A percentile compares a stretch with the other conserved stretches of the same genome.
phyloP scores from a whole-genome alignment of 2,329 filamentous ascomycete genomes.

The Epicoccum sorghinum region DNA sequence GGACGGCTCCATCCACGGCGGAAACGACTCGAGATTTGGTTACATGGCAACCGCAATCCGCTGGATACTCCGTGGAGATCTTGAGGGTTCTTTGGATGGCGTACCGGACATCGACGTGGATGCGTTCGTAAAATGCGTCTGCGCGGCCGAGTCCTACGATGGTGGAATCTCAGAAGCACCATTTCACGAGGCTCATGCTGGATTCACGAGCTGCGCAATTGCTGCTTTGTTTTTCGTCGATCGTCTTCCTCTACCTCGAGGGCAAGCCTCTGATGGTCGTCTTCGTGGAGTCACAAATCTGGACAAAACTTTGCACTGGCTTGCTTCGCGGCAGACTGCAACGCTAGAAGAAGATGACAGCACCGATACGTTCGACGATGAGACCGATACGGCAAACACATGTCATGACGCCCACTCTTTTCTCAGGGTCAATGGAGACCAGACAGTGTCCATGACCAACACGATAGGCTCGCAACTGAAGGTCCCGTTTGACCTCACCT shows the following conservation, averaged over 20 bases:
- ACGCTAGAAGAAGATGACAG: slow-evolving; percentile 52
- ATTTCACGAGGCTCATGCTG: slow-evolving; percentile 84
- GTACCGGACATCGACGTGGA: slow-evolving; percentile 77
- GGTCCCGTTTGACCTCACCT: slow-evolving; percentile 59
- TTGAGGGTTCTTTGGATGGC: slow-evolving; percentile 60
- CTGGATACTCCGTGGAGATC: slow-evolving; percentile 74
- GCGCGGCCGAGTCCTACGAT: slow-evolving; percentile 75
- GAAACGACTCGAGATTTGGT: slow-evolving; percentile 84
- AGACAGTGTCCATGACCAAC: slow-evolving; percentile 32
- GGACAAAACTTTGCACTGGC: slow-evolving; percentile 52
- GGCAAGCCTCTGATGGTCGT: slow-evolving; percentile 32
- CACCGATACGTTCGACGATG: slow-evolving; percentile 45
- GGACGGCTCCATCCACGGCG: slow-evolving; percentile 70
- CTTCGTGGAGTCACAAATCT: slow-evolving; percentile 48
- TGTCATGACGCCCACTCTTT: slow-evolving; percentile 50
- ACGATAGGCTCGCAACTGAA: slow-evolving; percentile 62
- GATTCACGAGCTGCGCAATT: slow-evolving; percentile 89
- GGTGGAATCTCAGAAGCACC: slow-evolving; percentile 81
- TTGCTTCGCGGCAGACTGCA: slow-evolving; percentile 55
- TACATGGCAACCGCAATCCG: slow-evolving; percentile 82
- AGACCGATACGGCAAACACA: slow-evolving; percentile 48
- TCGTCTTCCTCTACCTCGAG: slow-evolving; percentile 54
- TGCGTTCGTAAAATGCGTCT: slow-evolving; percentile 72
- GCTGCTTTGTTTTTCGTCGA: slow-evolving; percentile 78
- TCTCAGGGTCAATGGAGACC: slow-evolving; percentile 40